Evolutionary conservation across 768 basidiomycete species (phyloP), one percentile per base, ranked within the genome.

Genomic region (Auricularia sp.): DNA sequence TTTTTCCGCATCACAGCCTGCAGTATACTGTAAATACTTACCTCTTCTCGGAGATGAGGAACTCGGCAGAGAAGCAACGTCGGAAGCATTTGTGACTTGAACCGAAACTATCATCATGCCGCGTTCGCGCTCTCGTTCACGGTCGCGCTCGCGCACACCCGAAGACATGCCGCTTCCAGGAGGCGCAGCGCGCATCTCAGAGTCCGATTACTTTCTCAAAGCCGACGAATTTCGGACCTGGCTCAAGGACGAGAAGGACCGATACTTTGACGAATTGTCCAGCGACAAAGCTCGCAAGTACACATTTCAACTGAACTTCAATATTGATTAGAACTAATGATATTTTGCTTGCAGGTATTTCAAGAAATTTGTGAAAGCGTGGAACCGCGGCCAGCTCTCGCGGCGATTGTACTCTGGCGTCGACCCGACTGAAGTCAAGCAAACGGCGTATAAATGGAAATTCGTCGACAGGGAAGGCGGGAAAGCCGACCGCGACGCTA

Each of bases 131-230:
- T 66, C 65, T 8, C 66, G 56, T n/a, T 66, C 65, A 23, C 65
- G 43, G 11, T 66, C 65, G 35, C 64, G 36, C 18, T 43, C 61
- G 7, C 34, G 39, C 33, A 36, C 56, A 18, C 63, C 66, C 21
- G 44, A 64, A 12, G 14, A 36, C 51, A 7, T 11, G 47, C 39
- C 7, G 2, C 78, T 90, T 16, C 90, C 88, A 34, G 71, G 78
- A 33, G 80, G 81, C 47, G 81, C 83, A 35, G 74, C 79, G n/a
- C 77, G 81, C 18, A 90, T 96, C 67, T 84, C 83, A 0, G 88
- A 91, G 69, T 83, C 87, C 0, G 93, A 96, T 71, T 97, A 95
- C 71, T 97, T 93, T 75, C 80, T 88, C 70, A 94, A 91, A 75
- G 90, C 84, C 62, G 83, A 85, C 64, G 94, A 97, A 71, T 96